Base-by-base conservation (phyloP, 192 early-diverging fungal species). In the Kickxella alabastrina region DNA sequence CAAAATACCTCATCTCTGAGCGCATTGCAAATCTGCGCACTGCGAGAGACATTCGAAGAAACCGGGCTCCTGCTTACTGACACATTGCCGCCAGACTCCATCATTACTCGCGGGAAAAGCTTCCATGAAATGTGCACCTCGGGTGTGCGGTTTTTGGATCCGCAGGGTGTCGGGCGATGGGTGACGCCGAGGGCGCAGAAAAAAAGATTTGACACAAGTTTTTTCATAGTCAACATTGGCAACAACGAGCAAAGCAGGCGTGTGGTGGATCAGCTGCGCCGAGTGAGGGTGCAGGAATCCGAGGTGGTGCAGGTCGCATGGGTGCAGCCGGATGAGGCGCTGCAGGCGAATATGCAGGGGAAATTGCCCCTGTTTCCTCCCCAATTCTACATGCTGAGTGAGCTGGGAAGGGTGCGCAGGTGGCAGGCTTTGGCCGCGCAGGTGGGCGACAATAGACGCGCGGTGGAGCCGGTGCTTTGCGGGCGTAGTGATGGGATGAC, bases 1-100 rank as follows among this genome's bases (percentile, higher is more conserved):
- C 17, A 32, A 21, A 22, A 24, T 12, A 8, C 31, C 31, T 8
- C 31, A 32, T 32, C 31, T 32, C 31, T 32, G 31, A 12, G 31
- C 31, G 31, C 6, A 32, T 32, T 25, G 24, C 31, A 6, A 4
- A 6, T 82, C 13, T 87, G 85, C 46, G 88, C 88, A 1, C 65
- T 87, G 15, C 81, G 88, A 34, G 86, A 92, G 62, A 89, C 92
- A 0, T 86, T 82, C 57, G 92, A 93, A 61, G 92, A 93, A 55
- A 82, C 82, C 14, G 88, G 88, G 0, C 54, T 91, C 18, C 52
- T 84, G 14, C 59, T 92, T 8, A 57, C 72, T n/a, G 53, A 72
- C 6, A 59, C 80, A 23, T 56, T 57, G 8, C 52, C 55, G 0
- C 28, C 54, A 15, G 26, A 54, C 6, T 26, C 65, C 1, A 34